Evolutionary conservation across 2,329 filamentous ascomycete genomes (phyloP).

Genomic region (Rasamsonia emersonii): DNA sequence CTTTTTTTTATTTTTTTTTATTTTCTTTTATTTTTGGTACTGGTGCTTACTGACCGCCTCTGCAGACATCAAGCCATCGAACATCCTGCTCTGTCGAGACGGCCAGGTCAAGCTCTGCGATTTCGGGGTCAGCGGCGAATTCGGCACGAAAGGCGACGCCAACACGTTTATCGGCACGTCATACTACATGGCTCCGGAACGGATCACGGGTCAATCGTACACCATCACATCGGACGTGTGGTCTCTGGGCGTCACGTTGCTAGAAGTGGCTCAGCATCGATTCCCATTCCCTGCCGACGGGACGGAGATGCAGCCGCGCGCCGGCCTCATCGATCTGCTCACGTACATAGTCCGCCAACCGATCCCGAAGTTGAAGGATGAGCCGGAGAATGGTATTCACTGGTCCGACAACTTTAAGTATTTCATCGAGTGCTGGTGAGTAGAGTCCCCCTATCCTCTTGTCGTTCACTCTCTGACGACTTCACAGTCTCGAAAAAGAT

Average conservation of each 20-base stretch:
- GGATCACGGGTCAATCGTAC: constrained; percentile 94
- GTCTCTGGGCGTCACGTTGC: constrained; percentile 89
- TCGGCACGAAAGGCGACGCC: constrained; percentile 95
- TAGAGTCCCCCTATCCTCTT: constrained; percentile 17
- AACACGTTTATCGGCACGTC: constrained; percentile 98
- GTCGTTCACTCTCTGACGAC: constrained; percentile 4
- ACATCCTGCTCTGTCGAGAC: constrained; percentile 85
- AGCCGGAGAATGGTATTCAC: constrained; percentile 76
- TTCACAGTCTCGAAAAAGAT: constrained; percentile 80
- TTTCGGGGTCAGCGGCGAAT: constrained; percentile 95
- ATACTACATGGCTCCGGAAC: constrained; percentile 98
- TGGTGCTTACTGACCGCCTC: constrained; percentile 7
- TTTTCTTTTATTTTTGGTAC: neutral
- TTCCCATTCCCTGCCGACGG: constrained; percentile 98
- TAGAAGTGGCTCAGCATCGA: constrained; percentile 98
- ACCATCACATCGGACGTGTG: constrained; percentile 98
- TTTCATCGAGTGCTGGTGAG: constrained; percentile 98
- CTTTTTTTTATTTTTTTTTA: too few species aligned
- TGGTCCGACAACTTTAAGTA: constrained; percentile 99
- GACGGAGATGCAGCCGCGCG: constrained; percentile 87
- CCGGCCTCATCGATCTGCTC: constrained; percentile 85
- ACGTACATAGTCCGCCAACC: constrained; percentile 96
- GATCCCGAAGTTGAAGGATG: constrained; percentile 92
- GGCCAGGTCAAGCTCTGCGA: constrained; percentile 97
- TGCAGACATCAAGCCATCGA: constrained; percentile 89